Evolutionary conservation across 768 basidiomycete genomes (phyloP).

Genomic region (Termitomyces heimii): DNA sequence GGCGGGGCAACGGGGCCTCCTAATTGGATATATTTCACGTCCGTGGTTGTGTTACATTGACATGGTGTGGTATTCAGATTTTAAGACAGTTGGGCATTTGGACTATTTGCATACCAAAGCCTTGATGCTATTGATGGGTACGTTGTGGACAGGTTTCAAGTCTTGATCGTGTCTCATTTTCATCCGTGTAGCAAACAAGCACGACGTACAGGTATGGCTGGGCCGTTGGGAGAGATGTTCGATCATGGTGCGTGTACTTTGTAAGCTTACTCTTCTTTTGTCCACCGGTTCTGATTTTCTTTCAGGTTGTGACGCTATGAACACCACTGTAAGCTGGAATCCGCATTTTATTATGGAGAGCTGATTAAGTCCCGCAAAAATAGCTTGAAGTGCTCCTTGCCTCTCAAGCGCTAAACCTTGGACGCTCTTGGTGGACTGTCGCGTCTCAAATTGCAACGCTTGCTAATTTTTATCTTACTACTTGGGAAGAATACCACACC

Average conservation of each 20-base stretch:
- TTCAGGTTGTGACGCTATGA: constrained; percentile 85
- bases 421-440: constrained; percentile 97
- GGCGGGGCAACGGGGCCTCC: constrained; percentile 61
- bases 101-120: constrained; percentile 88
- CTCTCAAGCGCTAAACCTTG: constrained; percentile 82
- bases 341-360: neutral
- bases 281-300: neutral
- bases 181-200: constrained; percentile 75
- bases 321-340: constrained; percentile 67
- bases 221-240: constrained; percentile 96
- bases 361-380: neutral
- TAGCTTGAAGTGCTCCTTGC: constrained; percentile 86
- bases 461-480: constrained; percentile 77
- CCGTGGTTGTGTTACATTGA: constrained; percentile 20
- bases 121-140: constrained; percentile 89
- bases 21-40: constrained; percentile 90
- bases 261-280: neutral
- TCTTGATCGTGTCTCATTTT: constrained; percentile 3
- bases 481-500: constrained; percentile 87
- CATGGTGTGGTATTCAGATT: neutral
- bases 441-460: constrained; percentile 73
- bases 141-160: constrained; percentile 5
- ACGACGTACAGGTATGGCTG: constrained; percentile 93
- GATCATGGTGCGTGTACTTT: constrained; percentile 69
- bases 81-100: constrained; percentile 67